Percentiles rank a stretch among this genome's conserved stretches.
Evolutionary conservation across 169 alveolate species (phyloP).

Genomic region (Cryptosporidium baileyi): DNA sequence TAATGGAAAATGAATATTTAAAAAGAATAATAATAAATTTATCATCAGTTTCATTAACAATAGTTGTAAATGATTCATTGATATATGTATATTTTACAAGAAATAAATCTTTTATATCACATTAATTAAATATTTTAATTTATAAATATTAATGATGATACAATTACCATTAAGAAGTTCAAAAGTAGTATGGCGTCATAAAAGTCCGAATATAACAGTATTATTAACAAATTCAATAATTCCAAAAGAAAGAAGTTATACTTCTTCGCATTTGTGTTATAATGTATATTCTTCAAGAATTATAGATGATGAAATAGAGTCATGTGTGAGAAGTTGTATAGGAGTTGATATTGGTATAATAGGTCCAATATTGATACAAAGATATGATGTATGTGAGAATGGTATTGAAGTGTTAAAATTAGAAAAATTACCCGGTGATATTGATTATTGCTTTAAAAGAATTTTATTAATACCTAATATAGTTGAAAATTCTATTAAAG

Average conservation of each 20-base stretch:
- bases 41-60: background rate
- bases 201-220: constrained; percentile 50
- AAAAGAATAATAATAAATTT: constrained; percentile 20
- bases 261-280: constrained; percentile 49
- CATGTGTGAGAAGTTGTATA: constrained; percentile 21
- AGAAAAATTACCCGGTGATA: background rate
- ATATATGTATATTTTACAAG: constrained; percentile 20
- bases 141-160: background rate
- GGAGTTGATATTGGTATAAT: constrained; percentile 17
- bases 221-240: constrained; percentile 32
- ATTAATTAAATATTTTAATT: background rate
- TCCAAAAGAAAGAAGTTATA: constrained; percentile 21
- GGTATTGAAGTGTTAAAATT: constrained; percentile 9
- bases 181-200: constrained; percentile 65
- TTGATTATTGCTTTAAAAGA: constrained; percentile 14
- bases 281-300: constrained; percentile 47
- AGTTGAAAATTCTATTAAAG: background rate
- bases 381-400: constrained; percentile 25
- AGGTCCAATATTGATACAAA: constrained; percentile 28
- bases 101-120: background rate
- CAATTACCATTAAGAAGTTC: constrained; percentile 10
- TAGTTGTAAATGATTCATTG: constrained; percentile 3
- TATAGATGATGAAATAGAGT: constrained; percentile 39
- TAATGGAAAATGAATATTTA: constrained; percentile 4
- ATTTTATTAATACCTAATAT: background rate